Conservation (phyloP, 2,329 filamentous ascomycete species). For the Dothideomycetidae sp. region DNA sequence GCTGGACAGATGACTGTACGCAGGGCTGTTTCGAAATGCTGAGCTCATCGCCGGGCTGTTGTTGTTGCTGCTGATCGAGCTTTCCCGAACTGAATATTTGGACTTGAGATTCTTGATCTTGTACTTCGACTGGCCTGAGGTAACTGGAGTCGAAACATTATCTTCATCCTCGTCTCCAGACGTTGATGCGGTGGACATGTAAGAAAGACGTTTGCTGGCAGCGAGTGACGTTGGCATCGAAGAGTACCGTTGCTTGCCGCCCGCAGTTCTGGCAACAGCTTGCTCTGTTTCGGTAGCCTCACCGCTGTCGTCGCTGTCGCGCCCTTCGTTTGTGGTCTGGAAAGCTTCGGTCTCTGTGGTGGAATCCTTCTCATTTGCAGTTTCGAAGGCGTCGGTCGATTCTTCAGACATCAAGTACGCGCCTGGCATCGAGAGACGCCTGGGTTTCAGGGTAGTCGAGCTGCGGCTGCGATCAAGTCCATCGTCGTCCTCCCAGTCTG, state of each 20-base stretch:
- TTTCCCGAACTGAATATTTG: constrained; percentile 10
- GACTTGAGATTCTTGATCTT: constrained; percentile 48
- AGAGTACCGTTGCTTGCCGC: constrained; percentile 23
- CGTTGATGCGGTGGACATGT: constrained; percentile 77
- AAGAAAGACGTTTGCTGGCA: constrained; percentile 48
- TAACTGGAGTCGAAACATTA: constrained; percentile 48
- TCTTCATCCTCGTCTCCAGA: constrained; percentile 63
- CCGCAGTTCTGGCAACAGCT: constrained; percentile 13
- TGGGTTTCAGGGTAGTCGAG: not conserved
- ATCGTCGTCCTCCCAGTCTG: constrained; percentile 79
- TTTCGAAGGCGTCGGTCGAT: constrained; percentile 50
- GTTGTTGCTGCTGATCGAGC: constrained; percentile 34
- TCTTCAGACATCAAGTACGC: constrained; percentile 31
- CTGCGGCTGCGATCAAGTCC: constrained; percentile 43
- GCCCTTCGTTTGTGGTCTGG: constrained; percentile 73
- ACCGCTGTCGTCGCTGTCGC: constrained; percentile 56
- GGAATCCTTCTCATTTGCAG: constrained; percentile 59
- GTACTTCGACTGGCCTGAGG: constrained; percentile 51
- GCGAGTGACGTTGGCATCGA: constrained; percentile 31
- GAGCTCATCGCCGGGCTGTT: constrained; percentile 7
- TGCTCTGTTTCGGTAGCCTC: constrained; percentile 76
- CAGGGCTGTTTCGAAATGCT: constrained; percentile 23
- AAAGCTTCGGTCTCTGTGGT: constrained; percentile 86
- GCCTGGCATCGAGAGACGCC: constrained; percentile 7
- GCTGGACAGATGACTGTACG: constrained; percentile 32